Conservation (phyloP, 2,329 filamentous ascomycete genomes). For the Cercospora zeina region DNA sequence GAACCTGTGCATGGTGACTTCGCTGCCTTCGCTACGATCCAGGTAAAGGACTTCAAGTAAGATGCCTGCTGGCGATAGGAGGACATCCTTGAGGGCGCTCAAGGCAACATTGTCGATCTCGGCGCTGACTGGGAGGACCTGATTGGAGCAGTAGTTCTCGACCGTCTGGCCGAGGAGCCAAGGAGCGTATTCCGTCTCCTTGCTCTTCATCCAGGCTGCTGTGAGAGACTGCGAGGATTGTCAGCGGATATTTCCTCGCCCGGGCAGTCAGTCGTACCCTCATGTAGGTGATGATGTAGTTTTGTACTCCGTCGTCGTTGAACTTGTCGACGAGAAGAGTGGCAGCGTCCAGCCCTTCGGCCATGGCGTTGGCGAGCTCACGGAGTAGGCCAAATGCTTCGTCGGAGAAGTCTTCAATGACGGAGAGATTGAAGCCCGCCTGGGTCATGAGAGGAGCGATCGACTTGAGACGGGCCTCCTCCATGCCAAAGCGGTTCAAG, state of each 20-base stretch:
- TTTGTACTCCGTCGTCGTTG: slow-evolving; percentile 68
- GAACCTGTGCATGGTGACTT: slow-evolving; percentile 71
- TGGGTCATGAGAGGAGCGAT: slow-evolving; percentile 69
- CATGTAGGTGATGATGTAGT: slow-evolving; percentile 81
- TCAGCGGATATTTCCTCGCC: slow-evolving; percentile 1
- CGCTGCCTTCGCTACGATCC: slow-evolving; percentile 75
- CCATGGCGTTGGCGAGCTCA: slow-evolving; percentile 57
- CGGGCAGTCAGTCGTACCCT: slow-evolving; percentile 48
- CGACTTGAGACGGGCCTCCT: slow-evolving; percentile 69
- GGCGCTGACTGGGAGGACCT: slow-evolving; percentile 71
- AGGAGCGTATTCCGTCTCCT: slow-evolving; percentile 66
- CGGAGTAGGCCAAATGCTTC: slow-evolving; percentile 69
- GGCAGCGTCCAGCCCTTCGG: slow-evolving; percentile 53
- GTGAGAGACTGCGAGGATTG: slow-evolving; percentile 65
- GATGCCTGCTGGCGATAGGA: slow-evolving; percentile 76
- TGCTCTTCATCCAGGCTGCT: slow-evolving; percentile 77
- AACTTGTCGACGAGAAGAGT: slow-evolving; percentile 54
- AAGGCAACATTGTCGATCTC: slow-evolving; percentile 94
- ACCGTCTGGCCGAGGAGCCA: slow-evolving; percentile 67
- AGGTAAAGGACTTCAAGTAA: slow-evolving; percentile 87
- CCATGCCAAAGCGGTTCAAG: slow-evolving; percentile 63
- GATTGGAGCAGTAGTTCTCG: slow-evolving; percentile 66
- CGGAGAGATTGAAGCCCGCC: slow-evolving; percentile 65
- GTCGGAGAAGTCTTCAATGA: slow-evolving; percentile 82
- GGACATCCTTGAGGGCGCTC: slow-evolving; percentile 70